phyloP scores from a whole-genome alignment of 441 rosid species.

The Populus trichocarpa region DNA sequence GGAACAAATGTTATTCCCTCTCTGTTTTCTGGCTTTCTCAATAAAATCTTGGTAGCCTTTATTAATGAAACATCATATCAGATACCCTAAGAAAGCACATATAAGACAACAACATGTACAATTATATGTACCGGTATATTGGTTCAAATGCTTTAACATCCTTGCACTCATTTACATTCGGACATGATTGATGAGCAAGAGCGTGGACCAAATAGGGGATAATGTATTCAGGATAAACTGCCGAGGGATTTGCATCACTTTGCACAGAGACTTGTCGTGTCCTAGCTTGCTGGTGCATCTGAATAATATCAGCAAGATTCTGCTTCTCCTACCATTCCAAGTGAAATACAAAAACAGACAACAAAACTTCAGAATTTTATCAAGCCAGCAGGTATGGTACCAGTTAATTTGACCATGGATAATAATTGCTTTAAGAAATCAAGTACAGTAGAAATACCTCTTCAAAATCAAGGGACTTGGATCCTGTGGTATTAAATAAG shows the following conservation, averaged over 20 bases:
- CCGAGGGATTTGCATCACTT: slow-evolving; percentile 57
- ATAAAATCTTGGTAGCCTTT: neutral
- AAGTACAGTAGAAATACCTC: slow-evolving; percentile 57
- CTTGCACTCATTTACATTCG: slow-evolving; percentile 77
- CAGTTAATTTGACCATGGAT: slow-evolving; percentile 1
- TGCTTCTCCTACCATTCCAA: slow-evolving; percentile 80
- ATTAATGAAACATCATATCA: neutral
- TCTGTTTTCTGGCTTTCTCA: neutral
- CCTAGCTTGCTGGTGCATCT: slow-evolving; percentile 82
- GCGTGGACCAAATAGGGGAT: slow-evolving; percentile 78
- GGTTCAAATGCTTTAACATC: slow-evolving; percentile 82
- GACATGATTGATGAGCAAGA: slow-evolving; percentile 93
- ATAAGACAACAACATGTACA: slow-evolving; percentile 9
- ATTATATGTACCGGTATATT: slow-evolving; percentile 58
- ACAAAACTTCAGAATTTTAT: slow-evolving; percentile 12
- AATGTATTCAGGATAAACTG: slow-evolving; percentile 64
- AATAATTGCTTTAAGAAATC: slow-evolving; percentile 17
- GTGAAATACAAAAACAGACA: slow-evolving; percentile 12
- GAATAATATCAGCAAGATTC: slow-evolving; percentile 81
- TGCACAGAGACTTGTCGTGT: slow-evolving; percentile 69
- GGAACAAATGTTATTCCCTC: slow-evolving; percentile 1
- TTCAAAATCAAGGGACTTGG: slow-evolving; percentile 53
- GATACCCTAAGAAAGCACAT: slow-evolving; percentile 1
- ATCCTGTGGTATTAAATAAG: slow-evolving; percentile 49
- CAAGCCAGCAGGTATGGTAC: slow-evolving; percentile 4